Base-by-base conservation (phyloP, 2,329 filamentous ascomycete genomes). In the Paecilomyces fulvus region DNA sequence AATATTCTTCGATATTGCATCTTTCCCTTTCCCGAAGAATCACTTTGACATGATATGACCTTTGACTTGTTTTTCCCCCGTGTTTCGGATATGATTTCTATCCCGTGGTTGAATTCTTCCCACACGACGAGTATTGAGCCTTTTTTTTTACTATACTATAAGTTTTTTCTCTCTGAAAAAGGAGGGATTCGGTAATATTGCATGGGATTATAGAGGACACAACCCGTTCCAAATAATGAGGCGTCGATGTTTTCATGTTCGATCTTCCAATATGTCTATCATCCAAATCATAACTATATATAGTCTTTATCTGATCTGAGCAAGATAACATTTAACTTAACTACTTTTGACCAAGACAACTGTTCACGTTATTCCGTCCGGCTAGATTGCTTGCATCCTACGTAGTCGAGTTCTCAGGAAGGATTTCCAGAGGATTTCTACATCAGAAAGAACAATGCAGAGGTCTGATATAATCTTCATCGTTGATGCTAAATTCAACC, bases 61-160 rank as follows among this genome's bases (percentile, higher is more conserved):
- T 53, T 33, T 52, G 23, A 21, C 8, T n/a, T 53, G 23, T 21
- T 53, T 12, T n/a, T 52, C 17, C 12, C 56, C 30, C 55, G 20
- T 28, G 54, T 52, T 23, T 43, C 37, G n/a, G n/a, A 12, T n/a
- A 43, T 17, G 37, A 43, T 43, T 43, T 17, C 37, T 43, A 31
- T 43, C n/a, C n/a, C 37, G 37, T 43, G 37, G 37, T 43, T 9
- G 37, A 43, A n/a, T 43, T 6, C 14, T 20, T 43, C n/a, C 37
- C 37, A 43, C 37, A 17, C n/a, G 20, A 5, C 37, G n/a, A 43
- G 37, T 43, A 20, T n/a, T 43, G 60, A 57, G 60, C 31, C 57
- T 56, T 23, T 50, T 50, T 9, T 50, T 25, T 28, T 50, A 1
- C 14, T 12, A 14, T 25, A 50, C 11, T 23, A 20, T n/a, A 6